Evolutionary conservation across 2,329 filamentous ascomycete genomes (phyloP), one percentile per base, ranked within the genome.

Genomic region (Epicoccum nigrum): DNA sequence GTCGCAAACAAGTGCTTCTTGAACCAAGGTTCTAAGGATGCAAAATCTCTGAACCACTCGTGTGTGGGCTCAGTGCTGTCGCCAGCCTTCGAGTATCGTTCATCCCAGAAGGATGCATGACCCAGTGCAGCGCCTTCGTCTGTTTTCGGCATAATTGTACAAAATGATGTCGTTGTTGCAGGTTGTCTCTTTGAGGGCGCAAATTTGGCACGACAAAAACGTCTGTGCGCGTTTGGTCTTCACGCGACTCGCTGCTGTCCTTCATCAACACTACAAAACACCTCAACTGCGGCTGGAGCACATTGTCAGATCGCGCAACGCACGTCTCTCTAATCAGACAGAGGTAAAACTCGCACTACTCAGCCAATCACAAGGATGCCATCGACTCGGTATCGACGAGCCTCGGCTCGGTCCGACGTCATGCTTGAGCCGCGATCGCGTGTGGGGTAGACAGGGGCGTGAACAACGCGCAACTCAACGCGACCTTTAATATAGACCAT

Each of bases 61-160:
- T 83, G 78, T 0, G 74, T 77, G 4, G 76, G 77, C 21, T 67
- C 57, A 4, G 73, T 66, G 5, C 73, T 67, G 33, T 73, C 69
- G 1, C 51, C 56, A 0, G 74, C 69, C 30, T 73, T 65, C 2
- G 65, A 53, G 62, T 83, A 83, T 2, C 77, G 74, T 41, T 73
- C 62, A 59, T 84, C 76, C 81, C 81, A 84, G 63, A 79, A 83
- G 2, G 45, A 53, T 11, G 49, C 38, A 46, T 49, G 32, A 8
- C 52, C 52, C 1, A 60, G 38, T 3, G 50, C 55, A 27, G 46
- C 46, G 19, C 45, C 44, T n/a, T 55, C 44, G 19, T 54, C 44
- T 21, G 45, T 51, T 28, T 49, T 58, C 1, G 42, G 51, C 49
- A 58, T 54, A 1, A 11, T 43, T 25, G 23, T 20, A 21, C 16